Evolutionary conservation across 768 basidiomycete species (phyloP).

Genomic region (Dioszegia aurantiaca): DNA sequence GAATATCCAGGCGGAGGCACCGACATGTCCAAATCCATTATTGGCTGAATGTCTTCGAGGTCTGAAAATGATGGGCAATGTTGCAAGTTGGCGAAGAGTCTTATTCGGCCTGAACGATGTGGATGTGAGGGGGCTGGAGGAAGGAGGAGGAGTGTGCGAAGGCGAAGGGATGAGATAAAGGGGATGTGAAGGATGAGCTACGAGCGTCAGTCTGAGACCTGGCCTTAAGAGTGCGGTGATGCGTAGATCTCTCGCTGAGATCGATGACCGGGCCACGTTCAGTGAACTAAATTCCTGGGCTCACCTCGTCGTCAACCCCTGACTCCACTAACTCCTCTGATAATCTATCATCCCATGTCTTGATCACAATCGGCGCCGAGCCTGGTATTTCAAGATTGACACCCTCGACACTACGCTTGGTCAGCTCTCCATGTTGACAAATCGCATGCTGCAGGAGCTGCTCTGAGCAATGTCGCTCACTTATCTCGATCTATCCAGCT

Average conservation of each 20-base stretch:
- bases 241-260: no score
- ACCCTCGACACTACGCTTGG: conserved; percentile 42
- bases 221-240: no score
- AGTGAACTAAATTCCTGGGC: no score
- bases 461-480: conserved; percentile 24
- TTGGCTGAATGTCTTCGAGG: conserved; percentile 32
- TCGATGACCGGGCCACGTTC: no score
- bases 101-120: conserved; percentile 39
- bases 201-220: not conserved
- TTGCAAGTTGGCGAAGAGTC: conserved; percentile 45
- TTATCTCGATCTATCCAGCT: conserved; percentile 48
- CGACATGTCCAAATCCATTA: conserved; percentile 46
- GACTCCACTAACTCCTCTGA: conserved; percentile 39
- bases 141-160: conserved; percentile 47
- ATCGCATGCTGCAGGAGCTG: no score
- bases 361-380: conserved; percentile 44
- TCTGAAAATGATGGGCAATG: conserved; percentile 48
- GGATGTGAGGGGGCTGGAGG: conserved; percentile 47
- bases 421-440: not conserved
- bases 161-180: conserved; percentile 47
- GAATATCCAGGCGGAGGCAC: conserved; percentile 19
- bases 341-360: conserved; percentile 50
- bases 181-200: conserved; percentile 51
- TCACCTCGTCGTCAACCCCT: conserved; percentile 51
- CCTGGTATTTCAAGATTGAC: conserved; percentile 42